Evolutionary conservation across 768 basidiomycete species (phyloP).

Genomic region (Kwoniella shandongensis): DNA sequence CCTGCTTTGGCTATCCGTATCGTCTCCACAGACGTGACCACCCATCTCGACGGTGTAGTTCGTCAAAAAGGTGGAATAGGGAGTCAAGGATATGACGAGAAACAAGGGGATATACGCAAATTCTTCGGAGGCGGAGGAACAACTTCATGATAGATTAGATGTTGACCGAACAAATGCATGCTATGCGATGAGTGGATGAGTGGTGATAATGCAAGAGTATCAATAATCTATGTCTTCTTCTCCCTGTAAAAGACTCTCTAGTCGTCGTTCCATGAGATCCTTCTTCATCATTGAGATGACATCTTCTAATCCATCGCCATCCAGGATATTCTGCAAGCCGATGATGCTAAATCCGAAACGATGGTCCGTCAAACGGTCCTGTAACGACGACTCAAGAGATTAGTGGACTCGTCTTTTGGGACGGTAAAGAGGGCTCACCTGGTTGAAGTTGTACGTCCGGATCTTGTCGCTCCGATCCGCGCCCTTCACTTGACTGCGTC

Average conservation of each 20-base stretch:
- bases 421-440: constrained; percentile 57
- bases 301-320: constrained; percentile 55
- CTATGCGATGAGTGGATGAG: neutral
- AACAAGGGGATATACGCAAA: constrained; percentile 70
- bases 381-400: neutral
- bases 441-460: constrained; percentile 90
- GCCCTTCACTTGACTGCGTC: constrained; percentile 72
- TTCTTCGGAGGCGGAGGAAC: constrained; percentile 75
- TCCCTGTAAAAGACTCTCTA: constrained; percentile 52
- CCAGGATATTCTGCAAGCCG: constrained; percentile 56
- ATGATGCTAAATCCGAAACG: constrained; percentile 71
- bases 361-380: constrained; percentile 94
- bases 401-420: neutral
- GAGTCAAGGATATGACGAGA: constrained; percentile 67
- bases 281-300: constrained; percentile 49
- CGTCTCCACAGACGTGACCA: constrained; percentile 49
- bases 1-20: constrained; percentile 38
- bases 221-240: constrained; percentile 51
- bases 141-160: neutral
- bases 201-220: neutral
- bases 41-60: constrained; percentile 54
- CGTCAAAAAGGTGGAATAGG: constrained; percentile 78
- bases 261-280: constrained; percentile 45
- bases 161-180: neutral
- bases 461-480: constrained; percentile 92